phyloP scores from a whole-genome alignment of 2,329 filamentous ascomycete species.

The Colletotrichum sp. region DNA sequence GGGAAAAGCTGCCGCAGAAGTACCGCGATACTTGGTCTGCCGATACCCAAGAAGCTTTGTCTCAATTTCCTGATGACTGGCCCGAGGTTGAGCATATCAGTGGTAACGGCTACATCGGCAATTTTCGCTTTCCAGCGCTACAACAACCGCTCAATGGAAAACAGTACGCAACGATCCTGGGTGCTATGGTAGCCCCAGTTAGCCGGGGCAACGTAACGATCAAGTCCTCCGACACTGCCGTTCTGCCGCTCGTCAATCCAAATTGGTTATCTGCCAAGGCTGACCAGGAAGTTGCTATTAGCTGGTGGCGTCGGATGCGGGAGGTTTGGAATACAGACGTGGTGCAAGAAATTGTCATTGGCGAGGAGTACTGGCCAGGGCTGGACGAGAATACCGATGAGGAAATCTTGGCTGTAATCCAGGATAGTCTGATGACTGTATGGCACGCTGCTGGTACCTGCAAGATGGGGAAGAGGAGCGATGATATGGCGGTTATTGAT shows the following conservation, averaged over 20 bases:
- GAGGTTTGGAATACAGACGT: conserved; percentile 33
- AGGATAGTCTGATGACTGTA: conserved; percentile 51
- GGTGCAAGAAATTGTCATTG: conserved; percentile 32
- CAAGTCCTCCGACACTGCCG: conserved; percentile 34
- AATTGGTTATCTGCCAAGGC: conserved; percentile 47
- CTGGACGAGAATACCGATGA: conserved; percentile 41
- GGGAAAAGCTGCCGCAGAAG: conserved; percentile 22
- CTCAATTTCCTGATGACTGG: neutral
- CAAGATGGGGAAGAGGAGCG: conserved; percentile 51
- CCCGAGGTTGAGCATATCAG: neutral
- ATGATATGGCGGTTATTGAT: conserved; percentile 33
- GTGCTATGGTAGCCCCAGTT: conserved; percentile 38
- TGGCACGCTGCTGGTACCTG: conserved; percentile 57
- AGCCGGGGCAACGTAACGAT: conserved; percentile 50
- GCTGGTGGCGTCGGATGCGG: conserved; percentile 45
- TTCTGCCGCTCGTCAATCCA: conserved; percentile 48
- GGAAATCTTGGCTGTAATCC: conserved; percentile 37
- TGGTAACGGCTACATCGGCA: conserved; percentile 21
- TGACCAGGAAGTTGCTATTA: conserved; percentile 49
- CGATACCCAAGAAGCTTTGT: neutral
- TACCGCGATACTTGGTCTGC: neutral
- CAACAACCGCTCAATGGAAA: conserved; percentile 10
- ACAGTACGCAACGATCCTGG: conserved; percentile 26
- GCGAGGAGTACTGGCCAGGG: conserved; percentile 41
- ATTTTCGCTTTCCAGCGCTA: conserved; percentile 1